Base-by-base conservation (phyloP, 139 green algal species). In the Microglena sp. region DNA sequence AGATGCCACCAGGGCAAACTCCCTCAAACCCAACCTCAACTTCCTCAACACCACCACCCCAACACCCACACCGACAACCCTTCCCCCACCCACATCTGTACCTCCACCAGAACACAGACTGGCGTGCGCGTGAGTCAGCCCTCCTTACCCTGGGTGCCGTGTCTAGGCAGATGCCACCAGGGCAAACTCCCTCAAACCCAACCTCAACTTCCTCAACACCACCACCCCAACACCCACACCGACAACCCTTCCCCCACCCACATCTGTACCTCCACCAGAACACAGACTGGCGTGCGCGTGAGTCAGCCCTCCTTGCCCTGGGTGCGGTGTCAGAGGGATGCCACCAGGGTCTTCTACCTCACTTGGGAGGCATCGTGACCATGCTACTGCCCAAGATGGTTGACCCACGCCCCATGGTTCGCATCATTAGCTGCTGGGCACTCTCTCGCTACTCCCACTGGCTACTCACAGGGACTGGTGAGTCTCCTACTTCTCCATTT, bases 71-170 rank as follows among this genome's bases (percentile, higher is more conserved):
- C 40, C 40, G 15, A 50, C 40, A 11, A 11, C 11, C 40, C 40
- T 18, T 50, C 40, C 40, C 40, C n/a, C n/a, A n/a, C n/a, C n/a
- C n/a, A n/a, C n/a, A n/a, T n/a, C n/a, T n/a, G n/a, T n/a, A n/a
- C n/a, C n/a, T n/a, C 40, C 40, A 11, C 7, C 68, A 72, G 62
- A 73, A 82, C 30, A n/a, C 69, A 2, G 80, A 86, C 62, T 95
- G 84, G 88, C 74, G 83, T 15, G 71, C 79, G 30, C 69, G 86
- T 4, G 91, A 96, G 73, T 81, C 67, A 2, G 91, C 88, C 33
- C 92, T 98, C 35, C 70, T 98, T 8, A 87, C 90, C 1, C 71
- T 98, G 45, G 93, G 93, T 1, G 93, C 93, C 0, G 74, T 98
- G n/a, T 76, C 71, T n/a, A n/a, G n/a, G n/a, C n/a, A n/a, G n/a